These are phyloP conservation scores for Fomitopsis schrenkii DNA, from an alignment of 1,284 basidiomycete species.

Conservation along the genomic window DNA sequence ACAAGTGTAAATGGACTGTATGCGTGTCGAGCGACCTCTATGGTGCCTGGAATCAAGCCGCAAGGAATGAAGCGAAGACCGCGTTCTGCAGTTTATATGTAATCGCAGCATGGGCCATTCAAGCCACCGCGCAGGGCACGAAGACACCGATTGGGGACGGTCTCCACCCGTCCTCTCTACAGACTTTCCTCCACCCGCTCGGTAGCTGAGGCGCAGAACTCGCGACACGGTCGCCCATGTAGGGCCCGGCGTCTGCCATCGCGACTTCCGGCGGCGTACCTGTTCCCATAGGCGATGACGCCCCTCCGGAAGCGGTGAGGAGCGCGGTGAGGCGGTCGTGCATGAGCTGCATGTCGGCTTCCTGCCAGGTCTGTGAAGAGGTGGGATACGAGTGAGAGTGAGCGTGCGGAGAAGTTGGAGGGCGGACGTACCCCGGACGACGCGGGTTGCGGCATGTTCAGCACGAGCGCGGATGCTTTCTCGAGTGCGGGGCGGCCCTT, in stretches of 20 bases:
- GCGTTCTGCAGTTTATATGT: too few relatives aligned
- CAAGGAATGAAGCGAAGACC: too few relatives aligned
- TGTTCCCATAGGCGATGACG: neutral
- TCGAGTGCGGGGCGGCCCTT: constrained; percentile 33
- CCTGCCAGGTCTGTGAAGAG: constrained; percentile 40
- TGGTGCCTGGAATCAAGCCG: too few relatives aligned
- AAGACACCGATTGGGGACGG: constrained; percentile 65
- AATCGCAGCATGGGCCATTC: too few relatives aligned
- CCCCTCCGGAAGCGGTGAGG: constrained; percentile 13
- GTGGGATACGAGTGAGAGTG: neutral
- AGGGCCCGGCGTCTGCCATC: neutral
- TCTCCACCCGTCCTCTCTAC: constrained; percentile 44
- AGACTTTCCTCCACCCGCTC: constrained; percentile 51
- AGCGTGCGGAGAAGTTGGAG: neutral
- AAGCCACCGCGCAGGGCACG: constrained; percentile 2
- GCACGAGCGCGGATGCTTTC: constrained; percentile 22
- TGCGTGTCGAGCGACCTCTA: too few relatives aligned
- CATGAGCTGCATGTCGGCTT: constrained; percentile 49
- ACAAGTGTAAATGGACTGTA: too few relatives aligned
- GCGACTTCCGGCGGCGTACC: neutral
- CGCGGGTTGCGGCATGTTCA: constrained; percentile 1
- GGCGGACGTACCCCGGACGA: constrained; percentile 2
- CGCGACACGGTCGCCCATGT: neutral
- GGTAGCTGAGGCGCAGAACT: constrained; percentile 11
- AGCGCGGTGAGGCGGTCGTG: constrained; percentile 44